Percentiles rank a stretch among this genome's conserved stretches.
These are phyloP conservation scores for Coffea eugenioides DNA, from an alignment of 257 asterid genomes.

Conservation along the genomic window DNA sequence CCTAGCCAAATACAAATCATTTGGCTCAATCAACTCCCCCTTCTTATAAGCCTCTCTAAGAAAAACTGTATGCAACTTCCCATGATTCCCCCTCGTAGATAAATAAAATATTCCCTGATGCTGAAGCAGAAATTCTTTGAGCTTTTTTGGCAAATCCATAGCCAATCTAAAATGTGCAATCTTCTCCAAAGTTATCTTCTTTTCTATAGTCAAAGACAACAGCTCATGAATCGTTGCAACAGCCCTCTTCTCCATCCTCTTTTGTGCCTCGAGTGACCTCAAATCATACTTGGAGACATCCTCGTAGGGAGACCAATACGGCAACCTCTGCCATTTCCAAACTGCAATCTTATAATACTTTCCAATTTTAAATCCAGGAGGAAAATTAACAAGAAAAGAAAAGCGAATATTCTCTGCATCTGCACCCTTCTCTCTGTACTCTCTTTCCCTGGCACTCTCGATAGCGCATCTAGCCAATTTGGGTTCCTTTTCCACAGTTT, in stretches of 20 bases:
- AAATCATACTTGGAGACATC: slow-evolving; percentile 70
- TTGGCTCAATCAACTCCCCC: slow-evolving; percentile 74
- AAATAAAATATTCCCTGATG: slow-evolving; percentile 89
- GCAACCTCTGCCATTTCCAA: slow-evolving; percentile 96
- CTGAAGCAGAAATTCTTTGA: slow-evolving; percentile 81
- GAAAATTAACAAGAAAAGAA: slow-evolving; percentile 70
- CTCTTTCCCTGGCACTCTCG: slow-evolving; percentile 64
- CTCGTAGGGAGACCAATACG: slow-evolving; percentile 93
- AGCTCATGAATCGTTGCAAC: slow-evolving; percentile 83
- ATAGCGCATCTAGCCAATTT: slow-evolving; percentile 57
- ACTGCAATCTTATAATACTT: slow-evolving; percentile 79
- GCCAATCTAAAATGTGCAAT: slow-evolving; percentile 81
- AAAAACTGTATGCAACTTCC: slow-evolving; percentile 83
- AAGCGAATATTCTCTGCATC: slow-evolving; percentile 83
- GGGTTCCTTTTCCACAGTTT: slow-evolving; percentile 57
- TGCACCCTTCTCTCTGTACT: slow-evolving; percentile 64
- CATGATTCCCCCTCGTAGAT: slow-evolving; percentile 76
- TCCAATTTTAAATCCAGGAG: slow-evolving; percentile 85
- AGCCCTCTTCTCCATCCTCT: slow-evolving; percentile 89
- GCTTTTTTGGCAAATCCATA: slow-evolving; percentile 75
- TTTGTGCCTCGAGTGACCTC: slow-evolving; percentile 85
- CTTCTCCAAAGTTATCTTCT: slow-evolving; percentile 74
- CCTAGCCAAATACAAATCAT: slow-evolving; percentile 78
- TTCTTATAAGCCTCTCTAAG: slow-evolving; percentile 85
- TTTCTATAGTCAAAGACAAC: slow-evolving; percentile 62